Percentiles rank a stretch among this genome's conserved stretches.
Evolutionary conservation across 345 rosid genomes (phyloP).

Genomic region (Arabis alpina): DNA sequence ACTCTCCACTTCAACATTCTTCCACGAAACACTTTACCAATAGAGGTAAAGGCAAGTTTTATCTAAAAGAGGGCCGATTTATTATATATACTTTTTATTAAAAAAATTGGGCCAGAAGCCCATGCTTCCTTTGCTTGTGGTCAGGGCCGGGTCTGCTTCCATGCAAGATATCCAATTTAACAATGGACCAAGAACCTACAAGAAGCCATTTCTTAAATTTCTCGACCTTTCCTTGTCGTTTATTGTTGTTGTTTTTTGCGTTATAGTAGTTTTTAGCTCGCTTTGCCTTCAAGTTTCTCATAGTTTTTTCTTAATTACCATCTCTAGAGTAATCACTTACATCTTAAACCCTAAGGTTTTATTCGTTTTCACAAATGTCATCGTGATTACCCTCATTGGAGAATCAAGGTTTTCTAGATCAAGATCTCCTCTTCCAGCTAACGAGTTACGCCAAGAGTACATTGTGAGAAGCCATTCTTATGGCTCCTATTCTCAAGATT

Average conservation of each 20-base stretch:
- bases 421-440: constrained; percentile 35
- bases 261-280: constrained; percentile 48
- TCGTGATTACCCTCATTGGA: constrained; percentile 51
- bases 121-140: too few relatives aligned
- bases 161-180: constrained; percentile 44
- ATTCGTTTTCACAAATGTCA: constrained; percentile 63
- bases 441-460: constrained; percentile 47
- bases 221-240: constrained; percentile 40
- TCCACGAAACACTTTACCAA: too few relatives aligned
- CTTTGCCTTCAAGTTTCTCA: constrained; percentile 48
- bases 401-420: constrained; percentile 58
- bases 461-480: constrained; percentile 36
- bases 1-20: too few relatives aligned
- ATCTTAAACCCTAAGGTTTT: constrained; percentile 46
- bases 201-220: constrained; percentile 34
- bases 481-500: constrained; percentile 16
- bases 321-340: constrained; percentile 41
- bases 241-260: constrained; percentile 38
- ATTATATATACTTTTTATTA: too few relatives aligned
- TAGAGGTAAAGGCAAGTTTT: too few relatives aligned
- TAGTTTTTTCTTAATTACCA: constrained; percentile 35
- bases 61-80: too few relatives aligned
- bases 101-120: too few relatives aligned
- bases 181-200: constrained; percentile 38
- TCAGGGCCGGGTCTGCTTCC: too few relatives aligned